Base-by-base conservation (phyloP, 805 yeast species). In the Debaryomyces hansenii region DNA sequence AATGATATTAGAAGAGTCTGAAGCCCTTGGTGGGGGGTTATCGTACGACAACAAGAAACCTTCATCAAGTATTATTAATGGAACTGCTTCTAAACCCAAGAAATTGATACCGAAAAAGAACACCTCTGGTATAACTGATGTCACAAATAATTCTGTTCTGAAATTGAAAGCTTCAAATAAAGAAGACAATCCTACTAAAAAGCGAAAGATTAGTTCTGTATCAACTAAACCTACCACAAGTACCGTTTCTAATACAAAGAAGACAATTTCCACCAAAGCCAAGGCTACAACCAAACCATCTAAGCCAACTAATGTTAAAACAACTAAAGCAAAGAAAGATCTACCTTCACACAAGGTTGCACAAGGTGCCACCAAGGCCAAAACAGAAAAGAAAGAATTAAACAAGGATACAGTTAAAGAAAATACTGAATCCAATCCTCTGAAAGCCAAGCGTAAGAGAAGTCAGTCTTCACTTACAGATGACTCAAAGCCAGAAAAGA, bases 1-100 rank as follows among this genome's bases (percentile, higher is more conserved):
- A 40, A 52, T 62, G 36, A 82, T 85, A 24, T 49, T 78, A 5
- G 69, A 67, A 14, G 81, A 83, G 38, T 75, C 86, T 24, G 77
- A 73, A 29, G 43, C 46, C 0, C 50, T 45, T 29, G 67, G 64
- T 1, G 62, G 61, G 3, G 54, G 50, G 4, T 40, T 58, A 2
- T 53, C 62, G 2, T 59, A 58, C 37, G 66, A 62, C 7, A 42
- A 45, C 9, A 44, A 36, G 5, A 32, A 31, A 8, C 21, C 24
- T 37, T 20, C 16, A 28, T 14, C 37, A 10, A 42, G 33, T 15
- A 42, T 37, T 14, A 24, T 32, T 4, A 20, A 9, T 15, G 45
- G 40, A 15, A 3, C 29, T 6, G 27, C 35, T 6, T 2, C 15
- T 4, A 44, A 21, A 16, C 14, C 29, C 10, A 32, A 18, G n/a